Conservation (phyloP, 352 stramenopile genomes). For the Peronospora belbahrii region DNA sequence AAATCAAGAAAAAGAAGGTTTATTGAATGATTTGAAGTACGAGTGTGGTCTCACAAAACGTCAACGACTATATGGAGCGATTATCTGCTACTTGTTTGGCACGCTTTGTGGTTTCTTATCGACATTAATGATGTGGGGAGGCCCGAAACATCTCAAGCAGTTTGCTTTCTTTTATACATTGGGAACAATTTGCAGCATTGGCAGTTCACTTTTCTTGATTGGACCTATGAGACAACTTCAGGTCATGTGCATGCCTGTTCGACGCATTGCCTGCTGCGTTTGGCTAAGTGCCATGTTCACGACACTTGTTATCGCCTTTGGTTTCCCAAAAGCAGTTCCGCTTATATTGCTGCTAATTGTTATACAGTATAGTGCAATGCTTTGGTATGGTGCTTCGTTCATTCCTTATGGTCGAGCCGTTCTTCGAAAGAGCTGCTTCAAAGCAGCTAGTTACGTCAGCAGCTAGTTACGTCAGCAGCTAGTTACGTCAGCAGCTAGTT, state of each 20-base stretch:
- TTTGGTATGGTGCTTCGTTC: conserved; percentile 79
- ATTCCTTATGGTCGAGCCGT: conserved; percentile 74
- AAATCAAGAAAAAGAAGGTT: conserved; percentile 63
- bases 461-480: conserved; percentile 33
- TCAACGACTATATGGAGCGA: conserved; percentile 65
- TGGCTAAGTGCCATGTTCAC: conserved; percentile 69
- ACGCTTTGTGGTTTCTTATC: conserved; percentile 68
- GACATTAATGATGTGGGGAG: conserved; percentile 76
- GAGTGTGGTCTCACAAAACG: conserved; percentile 76
- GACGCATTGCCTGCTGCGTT: conserved; percentile 67
- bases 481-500: conserved; percentile 42
- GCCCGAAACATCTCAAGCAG: conserved; percentile 70
- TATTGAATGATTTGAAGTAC: conserved; percentile 59
- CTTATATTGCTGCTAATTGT: conserved; percentile 70
- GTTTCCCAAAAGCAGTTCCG: conserved; percentile 53
- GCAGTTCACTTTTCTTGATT: conserved; percentile 73
- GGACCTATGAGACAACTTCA: conserved; percentile 59
- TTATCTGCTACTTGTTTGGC: conserved; percentile 66
- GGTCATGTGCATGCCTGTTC: conserved; percentile 82
- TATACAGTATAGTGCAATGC: conserved; percentile 73
- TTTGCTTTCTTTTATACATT: conserved; percentile 86
- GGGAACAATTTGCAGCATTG: conserved; percentile 71
- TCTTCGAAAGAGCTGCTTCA: conserved; percentile 62
- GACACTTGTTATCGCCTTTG: conserved; percentile 71
- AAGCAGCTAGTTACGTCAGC: conserved; percentile 41